Base-by-base conservation (phyloP, 2,329 filamentous ascomycete species). In the Byssoonygena ceratinophila region DNA sequence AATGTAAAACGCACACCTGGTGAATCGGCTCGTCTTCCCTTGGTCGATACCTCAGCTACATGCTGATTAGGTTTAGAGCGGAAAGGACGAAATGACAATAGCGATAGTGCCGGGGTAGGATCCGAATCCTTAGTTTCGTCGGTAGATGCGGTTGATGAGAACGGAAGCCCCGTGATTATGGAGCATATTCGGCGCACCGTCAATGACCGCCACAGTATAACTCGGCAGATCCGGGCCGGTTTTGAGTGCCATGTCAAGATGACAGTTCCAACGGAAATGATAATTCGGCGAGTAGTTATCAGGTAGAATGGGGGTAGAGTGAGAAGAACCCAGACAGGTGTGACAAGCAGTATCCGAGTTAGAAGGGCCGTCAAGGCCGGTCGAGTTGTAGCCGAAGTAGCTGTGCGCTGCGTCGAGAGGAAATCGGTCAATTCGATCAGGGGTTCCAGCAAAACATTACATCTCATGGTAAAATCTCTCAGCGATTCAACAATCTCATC, bases 401-500 rank as follows among this genome's bases (percentile, higher is more conserved):
- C 85, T 0, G 87, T 95, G 52, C 84, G 80, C 66, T 96, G 89
- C 0, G 89, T 94, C 55, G 87, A 92, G 23, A 98, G 76, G 63
- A 96, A 96, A 66, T 97, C 90, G 4, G 90, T 96, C 66, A 97
- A 76, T 58, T 86, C 82, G 41, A 95, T 75, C 52, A 97, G 78
- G 2, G 92, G 92, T 61, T 96, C 90, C 48, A 97, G 77, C 16
- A 98, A 74, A 49, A 95, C 84, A 67, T 96, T 95, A 69, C 92
- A 96, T 46, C 92, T 80, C 4, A 84, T 85, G 0, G 91, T 97
- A 60, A 98, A 87, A 59, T 89, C 82, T 66, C 89, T 88, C 41
- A 98, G 72, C 0, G 87, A 94, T 61, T 97, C 90, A 53, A 98
- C 86, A 55, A 98, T 98, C 71, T 98, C 92, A 66, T 98, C 92